Base-by-base conservation (phyloP, 352 stramenopile genomes). In the Pilasporangium apinafurcum region DNA sequence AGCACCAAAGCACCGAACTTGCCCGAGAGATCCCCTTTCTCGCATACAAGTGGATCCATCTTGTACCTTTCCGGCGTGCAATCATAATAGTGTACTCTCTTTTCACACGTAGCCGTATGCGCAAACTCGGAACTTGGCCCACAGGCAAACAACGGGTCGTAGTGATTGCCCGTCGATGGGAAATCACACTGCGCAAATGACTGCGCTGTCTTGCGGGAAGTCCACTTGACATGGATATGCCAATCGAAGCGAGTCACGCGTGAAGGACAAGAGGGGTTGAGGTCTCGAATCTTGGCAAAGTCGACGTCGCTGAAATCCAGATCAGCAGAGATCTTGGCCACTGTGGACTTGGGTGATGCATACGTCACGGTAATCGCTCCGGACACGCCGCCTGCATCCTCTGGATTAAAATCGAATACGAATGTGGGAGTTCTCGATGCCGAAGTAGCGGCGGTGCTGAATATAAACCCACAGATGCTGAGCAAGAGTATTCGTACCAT, bases 211-310 rank as follows among this genome's bases (percentile, higher is more conserved):
- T 51, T 43, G 22, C 37, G 44, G 14, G 45, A 56, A 26, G 49
- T 51, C 64, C 64, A 76, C 26, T 66, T 59, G 42, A 60, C 53
- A 46, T 76, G 64, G 43, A 76, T 72, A 39, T 76, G 64, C 46
- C 59, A 72, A 36, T 69, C 59, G 31, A 60, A 51, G 30, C 40
- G 28, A 12, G 12, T 24, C 8, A 48, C 21, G 10, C 10, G 21
- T 22, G 3, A 56, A 28, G 37, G 51, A 33, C 57, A 67, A 35
- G 78, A 79, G 27, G 48, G 53, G 52, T 83, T 51, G 18, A 66
- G 61, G 5, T 55, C 51, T 33, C 46, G 53, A 42, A 79, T 62
- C 33, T 45, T 43, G n/a, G 30, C 52, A 35, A 56, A 21, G 5
- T 37, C 27, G 2, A 56, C 24, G 4, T 24, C 27, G 8, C 39